Base-by-base conservation (phyloP, 371 early-diverging fungal genomes). In the Mortierella sp. region DNA sequence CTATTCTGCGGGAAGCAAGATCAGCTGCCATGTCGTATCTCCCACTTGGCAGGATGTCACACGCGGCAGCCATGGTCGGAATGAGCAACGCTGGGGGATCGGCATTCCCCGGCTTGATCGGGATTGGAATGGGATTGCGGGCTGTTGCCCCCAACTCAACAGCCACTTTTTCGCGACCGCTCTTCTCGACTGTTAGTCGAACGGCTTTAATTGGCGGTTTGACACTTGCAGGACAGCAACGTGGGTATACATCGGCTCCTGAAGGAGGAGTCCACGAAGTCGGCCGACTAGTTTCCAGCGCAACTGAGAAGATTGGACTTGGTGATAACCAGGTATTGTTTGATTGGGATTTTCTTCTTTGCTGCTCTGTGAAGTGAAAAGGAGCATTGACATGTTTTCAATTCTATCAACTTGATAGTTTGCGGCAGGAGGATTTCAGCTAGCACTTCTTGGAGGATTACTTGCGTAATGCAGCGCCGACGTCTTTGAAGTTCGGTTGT, bases 341-440 rank as follows among this genome's bases (percentile, higher is more conserved):
- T 28, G 19, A 26, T 26, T 52, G 50, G 14, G 14, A 44, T 53
- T 25, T n/a, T 9, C 37, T 9, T 37, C 9, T 37, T 9, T 5
- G 9, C 9, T 5, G 37, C 37, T 37, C 9, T 3, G 9, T 37
- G 37, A 5, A 9, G 26, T 60, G 30, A 53, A 7, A 37, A 37
- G 5, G n/a, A n/a, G 37, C 28, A 5, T 46, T 58, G 15, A 23
- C 11, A 21, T 14, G 23, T 25, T 19, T 21, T 15, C n/a, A n/a
- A n/a, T n/a, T n/a, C n/a, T 55, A 12, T 29, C 26, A 18, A 3
- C 15, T 23, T 15, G 18, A 19, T 65, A 88, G 88, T 79, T 88
- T 29, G 87, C 89, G n/a, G 87, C 87, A 12, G 86, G 86, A 30
- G 89, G 89, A 16, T 75, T 81, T 46, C 81, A 81, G 48, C 60